A percentile compares a stretch with the other conserved stretches of the same genome.
Conservation (phyloP, 2,329 filamentous ascomycete genomes). For the Karstenula rhodostoma region DNA sequence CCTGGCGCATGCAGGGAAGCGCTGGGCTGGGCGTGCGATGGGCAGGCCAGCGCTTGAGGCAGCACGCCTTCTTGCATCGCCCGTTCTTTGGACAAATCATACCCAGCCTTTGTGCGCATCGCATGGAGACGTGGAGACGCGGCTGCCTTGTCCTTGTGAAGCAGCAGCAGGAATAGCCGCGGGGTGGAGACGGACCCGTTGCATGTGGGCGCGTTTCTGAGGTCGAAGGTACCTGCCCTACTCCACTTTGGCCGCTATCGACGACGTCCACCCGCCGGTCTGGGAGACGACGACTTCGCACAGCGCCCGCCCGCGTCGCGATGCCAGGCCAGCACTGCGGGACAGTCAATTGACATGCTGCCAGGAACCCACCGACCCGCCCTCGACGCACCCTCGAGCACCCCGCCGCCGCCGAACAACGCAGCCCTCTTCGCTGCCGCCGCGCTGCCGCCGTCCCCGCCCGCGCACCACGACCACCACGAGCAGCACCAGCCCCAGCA, state of each 20-base stretch:
- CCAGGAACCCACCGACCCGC: constrained; percentile 27
- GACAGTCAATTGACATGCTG: constrained; percentile 33
- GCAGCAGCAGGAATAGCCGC: constrained; percentile 44
- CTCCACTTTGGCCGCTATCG: constrained; percentile 31
- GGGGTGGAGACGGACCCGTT: constrained; percentile 32
- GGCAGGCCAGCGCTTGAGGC: constrained; percentile 11
- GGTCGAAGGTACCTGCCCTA: too few relatives aligned
- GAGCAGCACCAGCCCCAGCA: too few relatives aligned
- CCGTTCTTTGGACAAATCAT: constrained; percentile 25
- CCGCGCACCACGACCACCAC: constrained; percentile 21
- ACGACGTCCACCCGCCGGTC: constrained; percentile 25
- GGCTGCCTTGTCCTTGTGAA: constrained; percentile 41
- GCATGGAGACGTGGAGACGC: constrained; percentile 50
- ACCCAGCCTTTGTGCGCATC: constrained; percentile 27
- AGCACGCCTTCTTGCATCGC: constrained; percentile 21
- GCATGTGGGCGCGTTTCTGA: constrained; percentile 27
- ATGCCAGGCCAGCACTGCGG: constrained; percentile 12
- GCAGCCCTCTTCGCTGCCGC: constrained; percentile 25
- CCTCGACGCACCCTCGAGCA: constrained; percentile 13
- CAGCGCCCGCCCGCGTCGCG: constrained; percentile 23
- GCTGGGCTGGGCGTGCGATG: constrained; percentile 22
- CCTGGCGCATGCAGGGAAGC: constrained; percentile 9
- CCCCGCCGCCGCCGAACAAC: constrained; percentile 28
- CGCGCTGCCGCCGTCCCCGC: constrained; percentile 20
- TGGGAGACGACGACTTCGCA: constrained; percentile 18